These are phyloP conservation scores for Taphrina deformans DNA, from an alignment of 1,139 yeast genomes.

Conservation along the genomic window DNA sequence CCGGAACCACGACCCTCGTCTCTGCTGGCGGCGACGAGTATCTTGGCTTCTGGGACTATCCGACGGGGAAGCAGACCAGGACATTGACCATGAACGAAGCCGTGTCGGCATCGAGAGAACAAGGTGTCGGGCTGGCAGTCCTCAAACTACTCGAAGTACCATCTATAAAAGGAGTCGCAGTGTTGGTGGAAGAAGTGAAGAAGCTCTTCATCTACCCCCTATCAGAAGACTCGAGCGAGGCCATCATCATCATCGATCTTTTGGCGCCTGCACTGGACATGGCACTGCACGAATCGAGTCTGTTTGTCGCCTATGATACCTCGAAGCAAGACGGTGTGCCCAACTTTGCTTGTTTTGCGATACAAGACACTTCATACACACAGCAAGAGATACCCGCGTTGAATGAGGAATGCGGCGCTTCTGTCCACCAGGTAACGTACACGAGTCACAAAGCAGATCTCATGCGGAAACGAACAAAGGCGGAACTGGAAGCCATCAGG, in stretches of 20 bases:
- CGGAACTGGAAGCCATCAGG: constrained; percentile 13
- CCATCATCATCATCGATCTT: not conserved
- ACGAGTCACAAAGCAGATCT: constrained; percentile 5
- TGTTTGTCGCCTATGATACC: constrained; percentile 8
- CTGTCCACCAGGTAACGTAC: not conserved
- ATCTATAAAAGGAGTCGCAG: constrained; percentile 25
- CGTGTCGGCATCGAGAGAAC: constrained; percentile 55
- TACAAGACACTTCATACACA: not conserved
- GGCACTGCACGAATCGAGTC: not conserved
- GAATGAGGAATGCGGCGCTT: not conserved
- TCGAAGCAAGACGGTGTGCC: not conserved
- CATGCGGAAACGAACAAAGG: constrained; percentile 18
- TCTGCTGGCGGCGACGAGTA: constrained; percentile 91
- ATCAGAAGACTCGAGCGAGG: not conserved
- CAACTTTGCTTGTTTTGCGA: not conserved
- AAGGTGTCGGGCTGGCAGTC: constrained; percentile 65
- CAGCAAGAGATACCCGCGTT: not conserved
- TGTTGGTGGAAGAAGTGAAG: not conserved
- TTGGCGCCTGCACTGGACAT: constrained; percentile 4
- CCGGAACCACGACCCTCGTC: constrained; percentile 53
- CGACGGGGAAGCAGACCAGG: constrained; percentile 51
- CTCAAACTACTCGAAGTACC: constrained; percentile 55
- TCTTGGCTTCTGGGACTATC: constrained; percentile 80
- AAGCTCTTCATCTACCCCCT: not conserved
- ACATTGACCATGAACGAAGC: constrained; percentile 55